phyloP scores from a whole-genome alignment of 805 yeast species.

The Nematodospora valgi region DNA sequence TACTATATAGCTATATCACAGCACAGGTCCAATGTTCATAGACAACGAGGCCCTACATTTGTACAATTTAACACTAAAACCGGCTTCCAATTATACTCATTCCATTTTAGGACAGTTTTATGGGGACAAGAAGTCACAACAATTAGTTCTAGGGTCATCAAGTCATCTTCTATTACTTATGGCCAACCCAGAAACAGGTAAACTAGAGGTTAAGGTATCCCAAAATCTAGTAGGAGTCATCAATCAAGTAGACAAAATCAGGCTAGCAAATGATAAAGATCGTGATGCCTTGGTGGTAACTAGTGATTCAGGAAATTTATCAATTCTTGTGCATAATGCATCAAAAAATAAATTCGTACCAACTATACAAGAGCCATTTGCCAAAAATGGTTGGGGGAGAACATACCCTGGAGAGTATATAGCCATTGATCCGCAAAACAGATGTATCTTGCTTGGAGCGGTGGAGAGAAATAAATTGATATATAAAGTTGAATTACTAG shows the following conservation, averaged over 20 bases:
- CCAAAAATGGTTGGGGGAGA: slow-evolving; percentile 73
- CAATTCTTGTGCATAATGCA: slow-evolving; percentile 46
- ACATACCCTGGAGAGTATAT: slow-evolving; percentile 72
- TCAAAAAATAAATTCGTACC: slow-evolving; percentile 42
- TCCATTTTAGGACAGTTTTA: slow-evolving; percentile 70
- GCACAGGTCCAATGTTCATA: slow-evolving; percentile 15
- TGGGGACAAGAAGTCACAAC: slow-evolving; percentile 50
- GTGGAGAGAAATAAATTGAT: slow-evolving; percentile 72
- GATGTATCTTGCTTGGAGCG: slow-evolving; percentile 70
- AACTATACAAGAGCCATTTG: slow-evolving; percentile 59
- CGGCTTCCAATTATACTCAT: slow-evolving; percentile 49
- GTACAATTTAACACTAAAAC: slow-evolving; percentile 69
- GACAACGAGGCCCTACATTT: slow-evolving; percentile 41
- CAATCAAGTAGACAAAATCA: slow-evolving; percentile 24
- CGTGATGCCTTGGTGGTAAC: slow-evolving; percentile 62
- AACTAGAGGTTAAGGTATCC: slow-evolving; percentile 37
- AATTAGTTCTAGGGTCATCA: slow-evolving; percentile 56
- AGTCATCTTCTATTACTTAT: slow-evolving; percentile 52
- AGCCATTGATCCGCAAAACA: slow-evolving; percentile 64
- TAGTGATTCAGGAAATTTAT: slow-evolving; percentile 76
- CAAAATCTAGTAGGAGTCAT: slow-evolving; percentile 59
- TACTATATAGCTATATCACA: too few relatives aligned
- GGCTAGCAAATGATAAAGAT: slow-evolving; percentile 41
- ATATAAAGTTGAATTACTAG: slow-evolving; percentile 46
- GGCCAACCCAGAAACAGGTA: slow-evolving; percentile 55